Conservation (phyloP, 2,329 filamentous ascomycete species). For the Ampelomyces quisqualis region DNA sequence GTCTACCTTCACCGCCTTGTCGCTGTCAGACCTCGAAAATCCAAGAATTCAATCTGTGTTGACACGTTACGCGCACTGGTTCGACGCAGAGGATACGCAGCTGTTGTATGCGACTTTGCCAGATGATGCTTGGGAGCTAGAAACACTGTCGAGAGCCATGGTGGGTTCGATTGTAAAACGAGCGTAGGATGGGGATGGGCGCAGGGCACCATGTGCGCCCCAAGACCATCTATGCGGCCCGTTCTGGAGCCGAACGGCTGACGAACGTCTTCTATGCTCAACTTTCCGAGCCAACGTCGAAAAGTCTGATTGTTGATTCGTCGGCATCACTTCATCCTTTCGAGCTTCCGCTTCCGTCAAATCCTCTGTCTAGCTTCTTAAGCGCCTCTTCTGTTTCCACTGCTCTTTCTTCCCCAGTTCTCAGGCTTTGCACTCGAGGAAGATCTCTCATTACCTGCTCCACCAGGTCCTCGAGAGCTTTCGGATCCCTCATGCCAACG, state of each 20-base stretch:
- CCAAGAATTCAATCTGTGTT: not conserved
- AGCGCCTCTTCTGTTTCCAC: slow-evolving; percentile 42
- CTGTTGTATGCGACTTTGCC: not conserved
- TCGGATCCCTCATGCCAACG: slow-evolving; percentile 44
- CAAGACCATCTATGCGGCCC: not conserved
- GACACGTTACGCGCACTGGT: not conserved
- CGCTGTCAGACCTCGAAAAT: not conserved
- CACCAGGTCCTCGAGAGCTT: slow-evolving; percentile 47
- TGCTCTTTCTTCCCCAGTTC: slow-evolving; percentile 46
- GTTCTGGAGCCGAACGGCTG: not conserved
- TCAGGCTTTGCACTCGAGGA: slow-evolving; percentile 42
- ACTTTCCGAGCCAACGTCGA: not conserved
- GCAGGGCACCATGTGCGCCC: not conserved
- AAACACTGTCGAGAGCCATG: not conserved
- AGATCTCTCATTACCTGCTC: slow-evolving; percentile 51
- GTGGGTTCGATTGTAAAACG: not conserved
- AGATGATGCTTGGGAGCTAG: not conserved
- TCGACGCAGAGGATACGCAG: not conserved
- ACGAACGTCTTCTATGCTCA: not conserved
- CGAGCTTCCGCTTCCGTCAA: slow-evolving; percentile 31
- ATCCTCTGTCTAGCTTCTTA: slow-evolving; percentile 48
- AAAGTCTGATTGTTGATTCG: too few relatives aligned
- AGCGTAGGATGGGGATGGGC: not conserved
- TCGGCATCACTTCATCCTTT: not conserved
- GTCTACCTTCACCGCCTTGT: not conserved